phyloP scores from a whole-genome alignment of 192 early-diverging fungal species.

The Backusella circina region DNA sequence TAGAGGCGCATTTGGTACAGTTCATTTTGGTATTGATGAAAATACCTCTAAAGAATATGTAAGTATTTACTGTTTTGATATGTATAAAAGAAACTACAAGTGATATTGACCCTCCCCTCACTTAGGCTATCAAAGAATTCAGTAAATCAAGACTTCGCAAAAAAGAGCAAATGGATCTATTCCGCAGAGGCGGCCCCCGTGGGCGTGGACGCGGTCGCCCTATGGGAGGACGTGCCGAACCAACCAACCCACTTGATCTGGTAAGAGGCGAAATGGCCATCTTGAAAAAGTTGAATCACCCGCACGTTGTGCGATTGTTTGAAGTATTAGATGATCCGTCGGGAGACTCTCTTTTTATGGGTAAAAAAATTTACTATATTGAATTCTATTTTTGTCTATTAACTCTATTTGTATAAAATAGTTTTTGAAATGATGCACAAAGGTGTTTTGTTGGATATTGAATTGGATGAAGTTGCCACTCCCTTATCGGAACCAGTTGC shows the following conservation, averaged over 20 bases:
- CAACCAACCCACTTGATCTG: constrained; percentile 74
- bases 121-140: constrained; percentile 91
- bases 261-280: constrained; percentile 90
- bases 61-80: constrained; percentile 24
- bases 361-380: constrained; percentile 21
- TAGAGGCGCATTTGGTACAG: constrained; percentile 85
- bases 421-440: constrained; percentile 88
- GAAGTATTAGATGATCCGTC: constrained; percentile 92
- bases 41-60: constrained; percentile 53
- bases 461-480: constrained; percentile 41
- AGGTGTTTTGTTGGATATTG: constrained; percentile 77
- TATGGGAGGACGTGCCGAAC: constrained; percentile 46
- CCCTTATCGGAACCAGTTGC: constrained; percentile 57
- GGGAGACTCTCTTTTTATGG: constrained; percentile 77
- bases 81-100: no score
- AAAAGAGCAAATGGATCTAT: constrained; percentile 54
- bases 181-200: constrained; percentile 40
- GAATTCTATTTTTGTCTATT: not conserved
- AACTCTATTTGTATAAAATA: constrained; percentile 31
- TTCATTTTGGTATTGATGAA: constrained; percentile 68
- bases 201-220: constrained; percentile 50
- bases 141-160: constrained; percentile 81
- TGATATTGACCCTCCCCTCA: no score
- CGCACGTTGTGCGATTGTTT: constrained; percentile 80
- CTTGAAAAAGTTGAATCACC: constrained; percentile 90